phyloP scores from a whole-genome alignment of 164 flowering plant species.

The grape (Vitis vinifera) region ASM3070453v1 NC_081808.1:25625001-25625500 shows the following conservation, averaged over 20 bases:
- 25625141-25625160: neutral
- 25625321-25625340: neutral
- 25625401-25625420: neutral
- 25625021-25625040: constrained; percentile 85
- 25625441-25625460: no score
- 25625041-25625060: constrained; percentile 98
- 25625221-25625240: neutral
- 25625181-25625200: neutral
- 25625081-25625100: constrained; percentile 69
- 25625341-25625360: neutral
- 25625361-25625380: constrained; percentile 1
- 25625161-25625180: neutral
- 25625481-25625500: no score
- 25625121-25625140: constrained; percentile 55
- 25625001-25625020: constrained; percentile 93
- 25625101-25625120: constrained; percentile 97
- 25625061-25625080: constrained; percentile 70
- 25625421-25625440: neutral
- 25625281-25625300: neutral
- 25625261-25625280: neutral
- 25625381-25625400: neutral
- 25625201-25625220: neutral
- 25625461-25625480: no score
- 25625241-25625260: neutral
- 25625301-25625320: neutral